Evolutionary conservation across 176 grass and related monocot species (phyloP).

Genomic region (Ampelocalamus luodianensis): DNA sequence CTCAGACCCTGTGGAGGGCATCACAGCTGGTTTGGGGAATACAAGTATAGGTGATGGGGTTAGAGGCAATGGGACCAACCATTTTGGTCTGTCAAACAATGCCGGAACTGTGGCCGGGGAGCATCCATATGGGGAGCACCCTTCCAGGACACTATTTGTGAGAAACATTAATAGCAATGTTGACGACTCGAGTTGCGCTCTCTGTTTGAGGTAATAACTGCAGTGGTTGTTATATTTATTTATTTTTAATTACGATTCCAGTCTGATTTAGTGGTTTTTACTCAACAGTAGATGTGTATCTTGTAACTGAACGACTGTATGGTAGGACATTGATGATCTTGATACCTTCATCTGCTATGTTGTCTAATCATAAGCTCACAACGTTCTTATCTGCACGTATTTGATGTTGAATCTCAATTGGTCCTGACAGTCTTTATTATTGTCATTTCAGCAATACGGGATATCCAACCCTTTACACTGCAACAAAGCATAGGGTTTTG

Average conservation of each 20-base stretch:
- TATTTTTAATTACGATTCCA: not conserved
- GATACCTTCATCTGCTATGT: not conserved
- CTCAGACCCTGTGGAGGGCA: conserved; percentile 63
- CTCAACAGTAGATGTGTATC: not conserved
- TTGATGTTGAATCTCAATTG: conserved; percentile 18
- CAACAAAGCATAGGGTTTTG: conserved; percentile 95
- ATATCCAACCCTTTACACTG: conserved; percentile 88
- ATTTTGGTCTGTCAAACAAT: conserved; percentile 63
- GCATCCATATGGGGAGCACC: conserved; percentile 94
- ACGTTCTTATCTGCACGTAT: not conserved
- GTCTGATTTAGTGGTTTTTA: not conserved
- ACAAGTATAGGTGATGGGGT: conserved; percentile 61
- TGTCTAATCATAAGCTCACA: conserved; percentile 2
- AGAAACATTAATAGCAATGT: conserved; percentile 99
- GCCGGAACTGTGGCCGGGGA: conserved; percentile 73
- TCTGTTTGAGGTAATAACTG: conserved; percentile 89
- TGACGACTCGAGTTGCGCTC: conserved; percentile 81
- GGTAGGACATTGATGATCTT: conserved; percentile 32
- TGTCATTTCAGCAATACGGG: conserved; percentile 80
- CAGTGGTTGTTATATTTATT: conserved; percentile 11
- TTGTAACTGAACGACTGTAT: not conserved
- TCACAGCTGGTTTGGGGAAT: conserved; percentile 64
- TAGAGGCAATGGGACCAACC: conserved; percentile 64
- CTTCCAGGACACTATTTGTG: conserved; percentile 96
- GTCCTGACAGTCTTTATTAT: conserved; percentile 10